Conservation (phyloP, 352 stramenopile genomes). For the Phytophthora idaei region DNA sequence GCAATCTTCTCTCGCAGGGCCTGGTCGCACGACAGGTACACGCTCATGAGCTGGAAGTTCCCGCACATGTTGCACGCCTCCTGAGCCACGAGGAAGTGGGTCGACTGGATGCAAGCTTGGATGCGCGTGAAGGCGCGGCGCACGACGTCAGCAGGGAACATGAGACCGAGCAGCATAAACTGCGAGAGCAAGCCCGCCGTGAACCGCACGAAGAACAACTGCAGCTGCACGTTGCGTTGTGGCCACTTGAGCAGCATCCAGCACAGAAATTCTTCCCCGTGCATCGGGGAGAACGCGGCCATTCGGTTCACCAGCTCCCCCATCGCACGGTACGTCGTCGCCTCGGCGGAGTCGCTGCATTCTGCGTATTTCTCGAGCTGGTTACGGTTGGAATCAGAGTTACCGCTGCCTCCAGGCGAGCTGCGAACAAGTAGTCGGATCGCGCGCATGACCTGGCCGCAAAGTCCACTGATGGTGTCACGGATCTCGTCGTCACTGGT, state of each 20-base stretch:
- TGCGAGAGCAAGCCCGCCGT: slow-evolving; percentile 60
- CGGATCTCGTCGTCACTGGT: slow-evolving; percentile 43
- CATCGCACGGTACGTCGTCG: slow-evolving; percentile 64
- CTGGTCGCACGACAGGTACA: slow-evolving; percentile 68
- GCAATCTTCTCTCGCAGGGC: slow-evolving; percentile 63
- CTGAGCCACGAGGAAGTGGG: slow-evolving; percentile 75
- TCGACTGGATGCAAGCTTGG: slow-evolving; percentile 59
- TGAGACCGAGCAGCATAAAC: slow-evolving; percentile 63
- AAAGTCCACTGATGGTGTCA: slow-evolving; percentile 40
- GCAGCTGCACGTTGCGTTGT: slow-evolving; percentile 68
- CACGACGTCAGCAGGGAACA: slow-evolving; percentile 56
- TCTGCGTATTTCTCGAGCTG: slow-evolving; percentile 72
- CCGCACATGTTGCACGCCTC: slow-evolving; percentile 68
- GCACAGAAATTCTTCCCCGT: slow-evolving; percentile 63
- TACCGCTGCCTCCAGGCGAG: slow-evolving; percentile 49
- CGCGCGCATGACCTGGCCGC: slow-evolving; percentile 52
- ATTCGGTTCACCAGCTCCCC: slow-evolving; percentile 70
- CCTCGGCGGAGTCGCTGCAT: slow-evolving; percentile 66
- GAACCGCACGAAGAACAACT: slow-evolving; percentile 82
- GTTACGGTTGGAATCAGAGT: slow-evolving; percentile 52
- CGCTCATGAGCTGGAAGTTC: slow-evolving; percentile 71
- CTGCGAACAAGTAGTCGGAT: slow-evolving; percentile 62
- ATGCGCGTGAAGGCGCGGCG: slow-evolving; percentile 58
- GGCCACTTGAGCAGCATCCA: slow-evolving; percentile 84
- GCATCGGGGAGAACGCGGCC: slow-evolving; percentile 59